A percentile compares a stretch with the other conserved stretches of the same genome.
Evolutionary conservation across 2,329 filamentous ascomycete genomes (phyloP).

Genomic region (Ceratocystis papillata): DNA sequence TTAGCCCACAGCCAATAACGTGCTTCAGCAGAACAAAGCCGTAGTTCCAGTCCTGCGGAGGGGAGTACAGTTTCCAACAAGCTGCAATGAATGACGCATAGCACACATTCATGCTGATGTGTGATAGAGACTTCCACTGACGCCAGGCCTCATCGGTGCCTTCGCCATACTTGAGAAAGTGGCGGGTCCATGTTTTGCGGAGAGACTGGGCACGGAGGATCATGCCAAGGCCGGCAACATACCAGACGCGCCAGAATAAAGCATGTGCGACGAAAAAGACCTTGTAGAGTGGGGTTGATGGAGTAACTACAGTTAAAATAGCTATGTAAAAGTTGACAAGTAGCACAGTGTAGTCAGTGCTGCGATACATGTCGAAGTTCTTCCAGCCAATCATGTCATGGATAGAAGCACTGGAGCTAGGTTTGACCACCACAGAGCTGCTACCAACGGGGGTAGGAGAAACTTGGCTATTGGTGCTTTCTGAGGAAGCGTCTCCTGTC

Average conservation of each 20-base stretch:
- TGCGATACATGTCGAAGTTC: constrained; percentile 81
- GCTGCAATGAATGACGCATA: constrained; percentile 81
- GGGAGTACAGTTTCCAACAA: constrained; percentile 89
- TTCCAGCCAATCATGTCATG: constrained; percentile 73
- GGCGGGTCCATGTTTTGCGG: constrained; percentile 87
- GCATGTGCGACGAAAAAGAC: constrained; percentile 73
- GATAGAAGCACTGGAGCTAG: constrained; percentile 50
- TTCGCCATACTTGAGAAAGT: constrained; percentile 95
- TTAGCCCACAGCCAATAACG: constrained; percentile 67
- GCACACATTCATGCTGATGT: constrained; percentile 83
- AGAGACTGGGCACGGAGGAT: constrained; percentile 78
- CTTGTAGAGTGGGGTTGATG: constrained; percentile 64
- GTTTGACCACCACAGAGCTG: constrained; percentile 27
- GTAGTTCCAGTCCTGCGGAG: constrained; percentile 78
- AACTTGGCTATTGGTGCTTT: constrained; percentile 25
- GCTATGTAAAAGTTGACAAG: constrained; percentile 67
- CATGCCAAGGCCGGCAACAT: constrained; percentile 73
- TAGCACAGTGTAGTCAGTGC: constrained; percentile 71
- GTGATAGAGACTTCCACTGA: constrained; percentile 94
- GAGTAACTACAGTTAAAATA: constrained; percentile 61
- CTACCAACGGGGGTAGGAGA: constrained; percentile 28
- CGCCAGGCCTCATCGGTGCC: constrained; percentile 84
- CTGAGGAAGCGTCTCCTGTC: not conserved
- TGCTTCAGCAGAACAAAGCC: constrained; percentile 80
- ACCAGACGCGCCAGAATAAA: constrained; percentile 78